Evolutionary conservation across 768 basidiomycete species (phyloP).

Genomic region (Tulasnella calospora): DNA sequence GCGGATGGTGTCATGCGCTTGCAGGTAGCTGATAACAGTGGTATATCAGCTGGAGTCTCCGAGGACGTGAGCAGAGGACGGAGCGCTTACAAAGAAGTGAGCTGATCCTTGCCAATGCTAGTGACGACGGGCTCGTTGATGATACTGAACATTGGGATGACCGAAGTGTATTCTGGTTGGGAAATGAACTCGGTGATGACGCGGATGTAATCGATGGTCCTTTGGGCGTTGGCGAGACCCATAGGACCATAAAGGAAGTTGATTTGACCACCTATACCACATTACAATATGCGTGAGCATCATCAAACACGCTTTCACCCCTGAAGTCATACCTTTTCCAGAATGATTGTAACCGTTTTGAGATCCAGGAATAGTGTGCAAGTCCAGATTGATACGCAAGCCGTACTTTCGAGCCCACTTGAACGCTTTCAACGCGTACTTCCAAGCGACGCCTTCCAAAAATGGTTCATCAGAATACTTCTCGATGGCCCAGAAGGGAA

Average conservation of each 20-base stretch:
- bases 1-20: slow-evolving; percentile 80
- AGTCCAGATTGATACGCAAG: slow-evolving; percentile 85
- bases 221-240: slow-evolving; percentile 92
- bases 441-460: slow-evolving; percentile 75
- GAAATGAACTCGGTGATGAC: slow-evolving; percentile 82
- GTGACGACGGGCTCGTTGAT: slow-evolving; percentile 68
- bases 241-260: slow-evolving; percentile 83
- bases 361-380: slow-evolving; percentile 45
- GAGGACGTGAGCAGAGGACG: background rate
- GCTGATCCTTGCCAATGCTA: slow-evolving; percentile 34
- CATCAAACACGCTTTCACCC: background rate
- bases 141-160: slow-evolving; percentile 81
- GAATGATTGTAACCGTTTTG: slow-evolving; percentile 99
- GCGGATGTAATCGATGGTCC: slow-evolving; percentile 82
- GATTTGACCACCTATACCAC: slow-evolving; percentile 50
- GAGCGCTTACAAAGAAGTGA: slow-evolving; percentile 35
- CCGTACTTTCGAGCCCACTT: slow-evolving; percentile 97
- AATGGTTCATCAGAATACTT: slow-evolving; percentile 74
- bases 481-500: slow-evolving; percentile 92
- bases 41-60: background rate
- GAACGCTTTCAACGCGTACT: slow-evolving; percentile 87
- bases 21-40: slow-evolving; percentile 54
- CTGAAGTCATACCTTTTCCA: slow-evolving; percentile 44
- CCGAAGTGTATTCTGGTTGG: slow-evolving; percentile 53
- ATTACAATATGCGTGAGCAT: background rate